Conservation (phyloP, 169 alveolate species). For the Plasmodium inui region DNA sequence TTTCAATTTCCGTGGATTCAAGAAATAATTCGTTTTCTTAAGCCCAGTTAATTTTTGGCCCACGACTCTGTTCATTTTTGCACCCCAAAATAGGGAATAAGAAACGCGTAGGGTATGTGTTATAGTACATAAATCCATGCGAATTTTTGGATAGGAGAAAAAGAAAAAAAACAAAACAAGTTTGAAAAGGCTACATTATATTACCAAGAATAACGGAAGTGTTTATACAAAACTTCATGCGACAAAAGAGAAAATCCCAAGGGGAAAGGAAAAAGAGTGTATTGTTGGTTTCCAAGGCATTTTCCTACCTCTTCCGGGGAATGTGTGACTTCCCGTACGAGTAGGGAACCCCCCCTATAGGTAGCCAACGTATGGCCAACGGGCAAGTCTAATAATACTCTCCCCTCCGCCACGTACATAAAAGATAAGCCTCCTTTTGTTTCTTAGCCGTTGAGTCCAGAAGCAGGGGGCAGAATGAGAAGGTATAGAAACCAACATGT, state of each 20-base stretch:
- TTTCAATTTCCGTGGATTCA: not conserved
- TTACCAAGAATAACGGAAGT: not conserved
- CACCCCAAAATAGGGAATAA: not conserved
- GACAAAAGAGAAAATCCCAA: not conserved
- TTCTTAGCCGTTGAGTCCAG: not conserved
- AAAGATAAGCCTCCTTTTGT: not conserved
- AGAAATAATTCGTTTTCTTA: not conserved
- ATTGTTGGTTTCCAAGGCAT: not conserved
- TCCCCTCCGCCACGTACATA: not conserved
- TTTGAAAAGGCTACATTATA: not conserved
- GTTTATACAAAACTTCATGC: not conserved
- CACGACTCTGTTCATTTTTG: not conserved
- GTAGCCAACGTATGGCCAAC: not conserved
- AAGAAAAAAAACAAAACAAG: not conserved
- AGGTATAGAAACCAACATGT: not conserved
- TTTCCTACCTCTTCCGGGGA: not conserved
- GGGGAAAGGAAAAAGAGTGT: not conserved
- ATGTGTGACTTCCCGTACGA: not conserved
- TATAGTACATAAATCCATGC: not conserved
- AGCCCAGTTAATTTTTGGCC: not conserved
- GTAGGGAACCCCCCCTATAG: not conserved
- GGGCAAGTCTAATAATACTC: not conserved
- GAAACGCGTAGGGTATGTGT: not conserved
- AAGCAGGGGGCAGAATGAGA: conserved; percentile 1
- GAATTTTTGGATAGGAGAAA: not conserved